Conservation (phyloP, 257 asterid species). For the Solanum okadae region DNA sequence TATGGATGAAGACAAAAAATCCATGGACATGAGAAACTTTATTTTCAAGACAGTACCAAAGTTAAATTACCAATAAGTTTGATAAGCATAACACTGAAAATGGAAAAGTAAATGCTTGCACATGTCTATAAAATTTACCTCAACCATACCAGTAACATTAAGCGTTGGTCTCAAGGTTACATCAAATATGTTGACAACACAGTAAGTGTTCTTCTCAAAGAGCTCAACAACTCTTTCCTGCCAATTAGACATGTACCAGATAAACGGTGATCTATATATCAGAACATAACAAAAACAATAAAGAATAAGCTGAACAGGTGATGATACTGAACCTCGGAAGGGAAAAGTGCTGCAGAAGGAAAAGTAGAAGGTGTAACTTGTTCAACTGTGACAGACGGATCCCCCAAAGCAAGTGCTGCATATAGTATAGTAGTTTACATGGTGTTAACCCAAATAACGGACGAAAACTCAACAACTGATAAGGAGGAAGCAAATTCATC, state of each 20-base stretch:
- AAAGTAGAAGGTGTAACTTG: conserved; percentile 66
- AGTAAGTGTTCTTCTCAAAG: conserved; percentile 80
- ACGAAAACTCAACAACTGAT: not conserved
- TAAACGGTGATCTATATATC: conserved; percentile 20
- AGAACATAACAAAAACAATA: not conserved
- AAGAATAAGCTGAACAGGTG: not conserved
- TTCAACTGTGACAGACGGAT: conserved; percentile 78
- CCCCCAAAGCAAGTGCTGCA: conserved; percentile 87
- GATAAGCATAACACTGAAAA: not conserved
- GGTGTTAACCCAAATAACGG: not conserved
- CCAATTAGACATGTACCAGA: conserved; percentile 39
- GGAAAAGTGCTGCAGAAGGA: conserved; percentile 70
- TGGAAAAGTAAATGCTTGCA: not conserved
- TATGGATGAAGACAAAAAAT: not conserved
- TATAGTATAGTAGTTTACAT: not conserved
- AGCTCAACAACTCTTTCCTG: conserved; percentile 91
- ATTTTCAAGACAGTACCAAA: not conserved
- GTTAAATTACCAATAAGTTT: not conserved
- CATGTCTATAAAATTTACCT: conserved; percentile 37
- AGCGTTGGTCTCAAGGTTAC: conserved; percentile 88
- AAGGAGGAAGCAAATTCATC: not conserved
- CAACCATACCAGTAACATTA: conserved; percentile 72
- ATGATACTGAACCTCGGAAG: conserved; percentile 56
- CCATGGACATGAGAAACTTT: not conserved
- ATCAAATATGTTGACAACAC: conserved; percentile 97